phyloP scores from a whole-genome alignment of 371 early-diverging fungal species.

The Umbelopsis sp. region DNA sequence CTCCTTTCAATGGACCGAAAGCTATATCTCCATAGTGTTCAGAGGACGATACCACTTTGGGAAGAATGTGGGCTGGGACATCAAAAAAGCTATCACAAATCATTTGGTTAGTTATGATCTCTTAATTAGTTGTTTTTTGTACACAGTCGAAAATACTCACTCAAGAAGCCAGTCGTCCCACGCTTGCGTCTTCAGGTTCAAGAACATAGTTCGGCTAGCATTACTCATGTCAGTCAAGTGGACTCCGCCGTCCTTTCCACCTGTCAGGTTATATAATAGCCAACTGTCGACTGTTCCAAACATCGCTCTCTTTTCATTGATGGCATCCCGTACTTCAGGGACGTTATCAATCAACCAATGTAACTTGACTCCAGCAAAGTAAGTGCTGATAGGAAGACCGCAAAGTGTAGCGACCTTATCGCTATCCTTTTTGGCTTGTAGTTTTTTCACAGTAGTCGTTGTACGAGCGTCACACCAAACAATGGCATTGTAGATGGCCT shows the following conservation, averaged over 20 bases:
- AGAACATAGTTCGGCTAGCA: constrained; percentile 88
- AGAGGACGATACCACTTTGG: constrained; percentile 79
- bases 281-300: constrained; percentile 93
- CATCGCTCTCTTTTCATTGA: constrained; percentile 30
- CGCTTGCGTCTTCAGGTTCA: constrained; percentile 74
- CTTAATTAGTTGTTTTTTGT: background rate
- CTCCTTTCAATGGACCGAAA: constrained; percentile 54
- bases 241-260: constrained; percentile 63
- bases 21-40: constrained; percentile 73
- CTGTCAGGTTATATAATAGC: constrained; percentile 85
- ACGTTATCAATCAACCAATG: constrained; percentile 88
- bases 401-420: constrained; percentile 56
- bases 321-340: constrained; percentile 52
- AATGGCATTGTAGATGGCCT: constrained; percentile 82
- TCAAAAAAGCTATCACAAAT: constrained; percentile 57
- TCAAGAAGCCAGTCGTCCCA: constrained; percentile 78
- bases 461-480: constrained; percentile 93
- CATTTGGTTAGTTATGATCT: background rate
- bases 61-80: constrained; percentile 60
- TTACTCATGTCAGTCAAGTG: constrained; percentile 90
- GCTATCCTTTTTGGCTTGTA: constrained; percentile 51
- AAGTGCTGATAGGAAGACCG: constrained; percentile 89
- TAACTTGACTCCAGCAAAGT: constrained; percentile 86
- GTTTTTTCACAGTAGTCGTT: constrained; percentile 61
- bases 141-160: constrained; percentile 43